These are phyloP conservation scores for Fusarium sp. DNA, from an alignment of 2,329 filamentous ascomycete species.

Conservation along the genomic window DNA sequence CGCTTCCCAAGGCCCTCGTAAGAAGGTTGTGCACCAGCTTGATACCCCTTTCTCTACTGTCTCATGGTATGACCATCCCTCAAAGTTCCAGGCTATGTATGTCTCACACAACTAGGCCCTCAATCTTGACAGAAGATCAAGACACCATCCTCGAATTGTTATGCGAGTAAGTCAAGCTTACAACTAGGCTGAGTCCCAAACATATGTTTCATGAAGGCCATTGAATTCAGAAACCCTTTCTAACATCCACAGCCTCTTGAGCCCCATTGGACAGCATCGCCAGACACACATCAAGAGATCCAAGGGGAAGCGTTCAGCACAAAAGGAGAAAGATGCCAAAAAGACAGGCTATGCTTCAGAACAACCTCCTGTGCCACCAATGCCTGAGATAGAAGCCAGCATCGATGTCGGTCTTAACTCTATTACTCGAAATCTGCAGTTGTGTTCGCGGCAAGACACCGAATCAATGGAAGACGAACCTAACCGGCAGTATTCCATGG, in stretches of 20 bases:
- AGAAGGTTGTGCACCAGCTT: constrained; percentile 72
- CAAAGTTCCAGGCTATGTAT: neutral
- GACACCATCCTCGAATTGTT: constrained; percentile 74
- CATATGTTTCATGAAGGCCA: neutral
- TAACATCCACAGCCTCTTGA: constrained; percentile 63
- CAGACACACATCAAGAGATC: constrained; percentile 65
- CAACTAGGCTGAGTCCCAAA: neutral
- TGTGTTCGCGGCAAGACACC: constrained; percentile 44
- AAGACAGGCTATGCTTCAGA: constrained; percentile 35
- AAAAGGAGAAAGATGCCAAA: constrained; percentile 60
- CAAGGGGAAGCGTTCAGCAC: constrained; percentile 67
- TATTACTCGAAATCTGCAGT: constrained; percentile 70
- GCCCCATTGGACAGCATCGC: constrained; percentile 73
- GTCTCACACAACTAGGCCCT: constrained; percentile 63
- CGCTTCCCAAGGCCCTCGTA: constrained; percentile 52
- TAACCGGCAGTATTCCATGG: constrained; percentile 57
- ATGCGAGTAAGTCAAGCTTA: constrained; percentile 65
- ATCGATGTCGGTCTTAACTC: constrained; percentile 74
- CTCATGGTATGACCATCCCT: constrained; percentile 63
- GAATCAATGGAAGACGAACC: neutral
- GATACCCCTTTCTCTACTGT: constrained; percentile 72
- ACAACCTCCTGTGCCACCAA: constrained; percentile 49
- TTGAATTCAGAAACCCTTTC: constrained; percentile 1
- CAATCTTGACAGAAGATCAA: constrained; percentile 68
- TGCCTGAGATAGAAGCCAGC: constrained; percentile 65